Base-by-base conservation (phyloP, 2,329 filamentous ascomycete species). In the Epicoccum sorghinum region DNA sequence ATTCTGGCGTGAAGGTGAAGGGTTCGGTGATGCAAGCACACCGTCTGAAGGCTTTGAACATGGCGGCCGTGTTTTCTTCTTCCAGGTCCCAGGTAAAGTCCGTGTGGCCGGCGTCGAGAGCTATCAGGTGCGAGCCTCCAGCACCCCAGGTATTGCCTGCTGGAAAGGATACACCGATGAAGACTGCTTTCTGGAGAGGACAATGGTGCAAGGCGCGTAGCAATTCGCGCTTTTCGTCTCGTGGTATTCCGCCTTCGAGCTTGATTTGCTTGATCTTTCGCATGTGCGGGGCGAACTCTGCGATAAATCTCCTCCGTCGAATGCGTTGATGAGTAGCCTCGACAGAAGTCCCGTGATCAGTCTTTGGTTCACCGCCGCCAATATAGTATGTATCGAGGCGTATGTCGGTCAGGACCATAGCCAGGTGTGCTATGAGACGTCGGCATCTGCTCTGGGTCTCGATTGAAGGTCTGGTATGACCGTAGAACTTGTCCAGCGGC, bases 401-500 rank as follows among this genome's bases (percentile, higher is more conserved):
- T 7, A 81, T 65, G 37, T 79, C 76, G 6, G 70, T 63, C 5
- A 81, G 59, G 0, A 69, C 72, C n/a, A 61, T 69, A 1, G 71
- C 72, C 1, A 81, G 66, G 49, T 74, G 76, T 1, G 70, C 69
- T 4, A 80, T 70, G 1, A 80, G 61, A 37, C 52, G 60, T 14
- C 61, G 63, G 25, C 61, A 55, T 18, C 71, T 66, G 32, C 25
- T 56, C 12, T 59, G 55, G 3, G 71, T 58, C 3, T 70, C 65
- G 13, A 61, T n/a, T 8, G 65, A 62, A 2, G 67, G 57, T 12
- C 58, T 62, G 2, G 33, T 41, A 29, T 72, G 66, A 7, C 67
- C 68, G 58, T 79, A 80, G 65, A 81, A 77, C n/a, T 68, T 69
- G 39, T 77, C 75, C 55, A 80, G 71, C 0, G 78, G 78, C 78